Conservation (phyloP, 202 grass and related monocot species). For the Saccharum hybrid region DNA sequence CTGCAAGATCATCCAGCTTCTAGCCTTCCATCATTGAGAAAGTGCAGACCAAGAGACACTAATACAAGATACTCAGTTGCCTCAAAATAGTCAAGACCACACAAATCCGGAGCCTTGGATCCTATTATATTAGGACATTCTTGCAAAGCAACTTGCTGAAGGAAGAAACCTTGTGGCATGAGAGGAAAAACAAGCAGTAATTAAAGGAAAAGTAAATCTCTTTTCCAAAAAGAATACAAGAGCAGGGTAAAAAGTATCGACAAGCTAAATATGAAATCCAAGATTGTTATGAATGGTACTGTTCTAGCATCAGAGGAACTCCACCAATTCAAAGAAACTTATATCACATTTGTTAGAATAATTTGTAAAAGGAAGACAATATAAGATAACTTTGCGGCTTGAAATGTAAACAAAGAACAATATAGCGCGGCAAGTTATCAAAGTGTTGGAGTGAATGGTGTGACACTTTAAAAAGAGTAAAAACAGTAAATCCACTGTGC, state of each 20-base stretch:
- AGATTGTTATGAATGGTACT: not conserved
- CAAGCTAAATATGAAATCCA: not conserved
- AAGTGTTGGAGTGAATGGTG: not conserved
- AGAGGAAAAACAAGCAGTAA: not conserved
- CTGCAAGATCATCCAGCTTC: slow-evolving; percentile 18
- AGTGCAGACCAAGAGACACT: not conserved
- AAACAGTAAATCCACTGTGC: not conserved
- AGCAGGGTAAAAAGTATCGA: not conserved
- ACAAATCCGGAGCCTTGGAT: slow-evolving; percentile 2
- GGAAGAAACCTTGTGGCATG: not conserved
- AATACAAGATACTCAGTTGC: not conserved
- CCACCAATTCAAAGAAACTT: not conserved
- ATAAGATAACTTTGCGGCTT: slow-evolving; percentile 21
- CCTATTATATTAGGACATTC: slow-evolving; percentile 10
- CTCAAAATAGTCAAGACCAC: not conserved
- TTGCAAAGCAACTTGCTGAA: slow-evolving; percentile 18
- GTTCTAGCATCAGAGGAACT: not conserved
- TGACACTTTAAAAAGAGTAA: slow-evolving; percentile 10
- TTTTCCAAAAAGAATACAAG: slow-evolving; percentile 6
- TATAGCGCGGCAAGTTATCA: not conserved
- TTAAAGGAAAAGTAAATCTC: not conserved
- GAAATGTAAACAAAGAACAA: not conserved
- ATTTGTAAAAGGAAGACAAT: not conserved
- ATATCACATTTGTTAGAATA: not conserved
- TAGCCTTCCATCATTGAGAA: not conserved